Base-by-base conservation (phyloP, 2,329 filamentous ascomycete species). In the Venturia nashicola region DNA sequence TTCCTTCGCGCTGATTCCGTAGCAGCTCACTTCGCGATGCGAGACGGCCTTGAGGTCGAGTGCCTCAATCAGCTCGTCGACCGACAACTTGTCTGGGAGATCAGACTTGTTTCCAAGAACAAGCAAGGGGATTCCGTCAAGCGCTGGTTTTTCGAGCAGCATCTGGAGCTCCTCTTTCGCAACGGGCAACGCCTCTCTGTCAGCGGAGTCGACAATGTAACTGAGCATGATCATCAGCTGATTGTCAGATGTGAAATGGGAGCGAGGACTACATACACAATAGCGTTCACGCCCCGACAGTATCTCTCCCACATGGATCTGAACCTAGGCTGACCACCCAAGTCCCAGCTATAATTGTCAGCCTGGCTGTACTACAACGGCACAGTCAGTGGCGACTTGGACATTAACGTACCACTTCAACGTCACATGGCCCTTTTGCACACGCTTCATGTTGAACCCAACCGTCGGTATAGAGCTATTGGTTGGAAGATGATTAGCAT, bases 291-390 rank as follows among this genome's bases (percentile, higher is more conserved):
- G 62, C 91, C 94, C 68, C 92, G 90, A 78, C 94, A 97, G 76
- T 99, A 99, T 72, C 94, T 84, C 81, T 99, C 94, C 94, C 94
- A 99, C 94, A 99, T 99, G 70, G 90, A 90, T 72, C 94, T 89
- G 79, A 97, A 99, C 68, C 93, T 86, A 70, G 94, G 93, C 78
- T 99, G 94, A 63, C 94, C 94, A 70, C 94, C 94, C 68, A 99
- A 86, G 79, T 99, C 94, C 94, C 94, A 99, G 78, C 85, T 87
- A 69, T 48, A 65, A 16, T 27, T 27, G 34, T 60, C 27, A 60
- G 59, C 9, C 5, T 57, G 18, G 14, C 14, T 18, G 6, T 18
- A 36, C 32, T 3, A 5, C 18, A 57, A 16, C 3, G 32, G 66
- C 51, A 36, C 39, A 36, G 39, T 11, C 32, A 57, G 16, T 14